These are phyloP conservation scores for Gilbertella persicaria DNA, from an alignment of 371 early-diverging fungal species.

Conservation along the genomic window DNA sequence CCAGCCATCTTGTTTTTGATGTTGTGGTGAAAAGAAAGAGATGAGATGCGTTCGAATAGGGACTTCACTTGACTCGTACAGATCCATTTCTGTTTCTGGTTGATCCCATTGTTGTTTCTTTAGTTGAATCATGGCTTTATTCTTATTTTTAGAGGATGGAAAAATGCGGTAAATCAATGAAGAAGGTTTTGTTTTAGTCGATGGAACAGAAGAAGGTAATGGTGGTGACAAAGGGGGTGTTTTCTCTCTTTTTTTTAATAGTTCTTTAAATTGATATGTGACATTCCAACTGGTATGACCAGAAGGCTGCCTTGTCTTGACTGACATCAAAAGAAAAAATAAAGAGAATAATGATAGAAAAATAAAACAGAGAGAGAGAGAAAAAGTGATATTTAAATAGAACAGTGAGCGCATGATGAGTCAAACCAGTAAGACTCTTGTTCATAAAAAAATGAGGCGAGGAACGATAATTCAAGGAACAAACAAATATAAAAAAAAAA, in stretches of 20 bases:
- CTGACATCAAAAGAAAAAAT: conserved; percentile 7
- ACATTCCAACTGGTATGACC: conserved; percentile 7
- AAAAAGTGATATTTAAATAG: too few relatives aligned
- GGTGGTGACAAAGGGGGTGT: background rate
- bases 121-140: background rate
- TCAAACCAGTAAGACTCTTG: conserved; percentile 1
- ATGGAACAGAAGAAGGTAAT: background rate
- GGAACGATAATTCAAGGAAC: conserved; percentile 12
- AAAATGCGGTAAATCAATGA: conserved; percentile 15
- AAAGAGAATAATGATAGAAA: too few relatives aligned
- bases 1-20: conserved; percentile 9
- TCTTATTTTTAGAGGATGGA: conserved; percentile 6
- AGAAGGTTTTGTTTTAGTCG: conserved; percentile 8
- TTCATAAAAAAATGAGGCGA: conserved; percentile 8
- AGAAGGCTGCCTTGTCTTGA: background rate
- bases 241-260: conserved; percentile 5
- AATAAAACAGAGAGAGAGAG: too few relatives aligned
- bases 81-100: background rate
- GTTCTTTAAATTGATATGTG: conserved; percentile 12
- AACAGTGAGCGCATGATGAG: too few relatives aligned
- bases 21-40: conserved; percentile 10
- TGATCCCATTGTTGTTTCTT: conserved; percentile 10
- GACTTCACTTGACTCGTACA: conserved; percentile 3
- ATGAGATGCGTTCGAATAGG: conserved; percentile 11
- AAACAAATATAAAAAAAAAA: too few relatives aligned